Evolutionary conservation across 352 stramenopile species (phyloP), one percentile per base, ranked within the genome.

Genomic region (Phytophthora crassamura): DNA sequence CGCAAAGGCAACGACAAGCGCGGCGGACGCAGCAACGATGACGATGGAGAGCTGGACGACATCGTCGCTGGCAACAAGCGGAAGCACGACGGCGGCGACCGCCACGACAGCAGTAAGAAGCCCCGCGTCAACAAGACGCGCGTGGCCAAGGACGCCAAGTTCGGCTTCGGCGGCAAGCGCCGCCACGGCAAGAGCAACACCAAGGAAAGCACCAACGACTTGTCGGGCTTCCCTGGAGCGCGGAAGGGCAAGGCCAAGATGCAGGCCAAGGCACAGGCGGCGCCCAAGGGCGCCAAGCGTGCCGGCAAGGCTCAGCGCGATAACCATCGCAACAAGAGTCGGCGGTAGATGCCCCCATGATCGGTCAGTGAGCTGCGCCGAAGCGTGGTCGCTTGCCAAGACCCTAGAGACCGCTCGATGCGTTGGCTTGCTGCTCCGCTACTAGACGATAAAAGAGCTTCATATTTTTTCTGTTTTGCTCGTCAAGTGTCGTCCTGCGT

Each of bases 151-250:
- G 64, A 95, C 74, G 90, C 91, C 53, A 93, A 93, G 72, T 95
- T 84, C 66, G 87, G 87, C 67, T 95, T 93, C 59, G 87, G 87
- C 50, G 87, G 87, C 67, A 91, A 90, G 58, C 91, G 87, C 49
- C 77, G 78, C 30, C 77, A 82, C 33, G 74, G 69, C 39, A 95
- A 95, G 77, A 78, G 75, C 65, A 95, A 95, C 82, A 81, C 84
- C 9, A 84, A 85, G 51, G 79, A 91, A 15, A 91, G 80, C 73
- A 93, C 84, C 6, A 94, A 95, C 71, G 82, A 95, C 65, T 72
- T 86, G 57, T 91, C 86, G 32, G 42, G 64, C 55, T 93, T 90
- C 67, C 83, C 82, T 4, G 80, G 84, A 25, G 63, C 59, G 9
- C 73, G 77, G 14, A 82, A 78, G 59, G 64, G 32, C 25, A 60